A percentile compares a stretch with the other conserved stretches of the same genome.
phyloP scores from a whole-genome alignment of 2,329 filamentous ascomycete genomes.

The Phialophora verrucosa region DNA sequence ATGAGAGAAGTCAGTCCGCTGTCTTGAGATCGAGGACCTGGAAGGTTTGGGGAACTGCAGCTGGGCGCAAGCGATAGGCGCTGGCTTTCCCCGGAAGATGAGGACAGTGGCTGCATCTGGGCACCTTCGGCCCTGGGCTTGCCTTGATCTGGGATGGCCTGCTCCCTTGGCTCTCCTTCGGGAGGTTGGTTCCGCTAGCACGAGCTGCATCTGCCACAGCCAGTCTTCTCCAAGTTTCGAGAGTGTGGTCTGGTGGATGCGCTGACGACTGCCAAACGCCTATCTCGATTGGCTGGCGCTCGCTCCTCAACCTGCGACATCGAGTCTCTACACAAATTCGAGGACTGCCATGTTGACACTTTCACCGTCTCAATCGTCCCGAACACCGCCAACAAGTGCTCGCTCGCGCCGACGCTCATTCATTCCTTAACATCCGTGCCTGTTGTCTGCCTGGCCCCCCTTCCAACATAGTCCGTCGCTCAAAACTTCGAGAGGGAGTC shows the following conservation, averaged over 20 bases:
- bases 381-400: background rate
- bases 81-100: background rate
- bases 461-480: background rate
- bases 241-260: slow-evolving; percentile 1
- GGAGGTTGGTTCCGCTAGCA: slow-evolving; percentile 16
- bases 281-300: slow-evolving; percentile 13
- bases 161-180: slow-evolving; percentile 3
- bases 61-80: slow-evolving; percentile 3
- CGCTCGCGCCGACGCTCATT: background rate
- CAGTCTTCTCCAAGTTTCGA: slow-evolving; percentile 6
- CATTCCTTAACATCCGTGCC: background rate
- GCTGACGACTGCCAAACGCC: slow-evolving; percentile 17
- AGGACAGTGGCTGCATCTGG: slow-evolving; percentile 8
- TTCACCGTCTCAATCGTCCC: slow-evolving; percentile 22
- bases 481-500: background rate
- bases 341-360: slow-evolving; percentile 18
- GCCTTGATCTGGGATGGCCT: slow-evolving; percentile 8
- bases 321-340: slow-evolving; percentile 18
- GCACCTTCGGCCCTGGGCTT: background rate
- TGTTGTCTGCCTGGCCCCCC: background rate
- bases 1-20: background rate
- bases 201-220: background rate
- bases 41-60: background rate
- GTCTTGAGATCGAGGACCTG: background rate
- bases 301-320: slow-evolving; percentile 14